Evolutionary conservation across 805 yeast genomes (phyloP), one percentile per base, ranked within the genome.

Genomic region (Ascoidea asiatica): DNA sequence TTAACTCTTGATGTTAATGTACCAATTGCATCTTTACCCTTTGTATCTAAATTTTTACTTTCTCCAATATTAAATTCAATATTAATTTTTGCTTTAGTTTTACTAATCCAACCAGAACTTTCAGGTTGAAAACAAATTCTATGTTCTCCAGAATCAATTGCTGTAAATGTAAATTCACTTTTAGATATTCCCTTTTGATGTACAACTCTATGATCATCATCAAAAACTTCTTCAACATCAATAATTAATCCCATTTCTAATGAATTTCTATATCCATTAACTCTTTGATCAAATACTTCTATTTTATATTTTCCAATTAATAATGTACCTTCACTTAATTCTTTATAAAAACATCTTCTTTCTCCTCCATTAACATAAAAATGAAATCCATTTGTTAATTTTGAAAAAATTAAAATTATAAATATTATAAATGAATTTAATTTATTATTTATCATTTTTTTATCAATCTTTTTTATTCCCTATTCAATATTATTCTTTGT

Each of bases 121-220:
- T 64, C 66, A n/a, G 70, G 67, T 49, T 65, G 67, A 50, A 82
- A 66, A 61, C 92, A 82, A 58, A 82, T 75, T 61, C 76, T 77
- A 64, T 82, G 90, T 56, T 82, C 90, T 53, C 92, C 92, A 17
- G 81, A 66, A 50, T 80, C 89, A 38, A 74, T 61, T 2, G 90
- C 82, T 36, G 83, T 76, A 65, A 81, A 81, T 7, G 86, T 73
- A 56, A 82, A 79, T 50, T 79, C 83, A 23, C 88, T 87, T 38
- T 63, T 61, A 38, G 86, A 74, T 6, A 73, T 59, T 37, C 79
- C 75, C 60, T 75, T 80, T 57, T 81, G 89, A 48, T 75, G 74
- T 21, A 78, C 83, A 45, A 82, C 89, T 53, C 81, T 66, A 57
- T 82, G 85, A 61, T 82, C 75, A 60, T 80, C 80, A 60, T 82